phyloP scores from a whole-genome alignment of 148 eudicot species.

The Fagopyrum tataricum region DNA sequence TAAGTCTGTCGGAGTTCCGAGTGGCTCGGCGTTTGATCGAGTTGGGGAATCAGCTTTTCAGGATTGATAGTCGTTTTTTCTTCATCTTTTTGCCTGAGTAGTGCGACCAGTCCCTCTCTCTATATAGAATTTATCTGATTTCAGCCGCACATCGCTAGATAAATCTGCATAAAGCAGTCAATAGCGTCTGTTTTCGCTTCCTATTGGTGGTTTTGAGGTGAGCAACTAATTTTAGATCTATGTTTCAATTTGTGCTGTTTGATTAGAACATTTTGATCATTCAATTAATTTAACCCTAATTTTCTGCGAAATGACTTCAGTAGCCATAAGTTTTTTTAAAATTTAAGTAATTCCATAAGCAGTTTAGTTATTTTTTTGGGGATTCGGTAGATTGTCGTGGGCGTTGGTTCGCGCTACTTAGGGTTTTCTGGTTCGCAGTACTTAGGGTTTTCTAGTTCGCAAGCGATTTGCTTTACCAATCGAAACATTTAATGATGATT shows the following conservation, averaged over 20 bases:
- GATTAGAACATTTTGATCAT: background rate
- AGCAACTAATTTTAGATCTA: background rate
- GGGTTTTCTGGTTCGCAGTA: conserved; percentile 6
- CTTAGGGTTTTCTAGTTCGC: conserved; percentile 7
- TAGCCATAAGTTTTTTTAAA: background rate
- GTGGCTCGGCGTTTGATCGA: background rate
- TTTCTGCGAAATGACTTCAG: background rate
- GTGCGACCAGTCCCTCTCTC: background rate
- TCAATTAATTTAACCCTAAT: background rate
- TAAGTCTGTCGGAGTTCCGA: conserved; percentile 6
- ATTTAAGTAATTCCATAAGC: background rate
- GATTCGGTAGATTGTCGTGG: background rate
- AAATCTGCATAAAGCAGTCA: background rate
- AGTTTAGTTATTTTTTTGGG: background rate
- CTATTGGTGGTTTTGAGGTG: background rate
- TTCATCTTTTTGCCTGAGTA: background rate
- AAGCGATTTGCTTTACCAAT: background rate
- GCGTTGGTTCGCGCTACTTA: background rate
- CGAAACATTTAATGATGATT: background rate
- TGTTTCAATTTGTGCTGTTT: background rate
- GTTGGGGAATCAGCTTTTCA: conserved; percentile 1
- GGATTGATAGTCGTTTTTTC: background rate
- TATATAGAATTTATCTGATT: background rate
- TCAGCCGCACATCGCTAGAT: background rate
- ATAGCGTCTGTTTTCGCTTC: background rate